Base-by-base conservation (phyloP, 2,329 filamentous ascomycete genomes). In the Colletotrichum cordylinicola region DNA sequence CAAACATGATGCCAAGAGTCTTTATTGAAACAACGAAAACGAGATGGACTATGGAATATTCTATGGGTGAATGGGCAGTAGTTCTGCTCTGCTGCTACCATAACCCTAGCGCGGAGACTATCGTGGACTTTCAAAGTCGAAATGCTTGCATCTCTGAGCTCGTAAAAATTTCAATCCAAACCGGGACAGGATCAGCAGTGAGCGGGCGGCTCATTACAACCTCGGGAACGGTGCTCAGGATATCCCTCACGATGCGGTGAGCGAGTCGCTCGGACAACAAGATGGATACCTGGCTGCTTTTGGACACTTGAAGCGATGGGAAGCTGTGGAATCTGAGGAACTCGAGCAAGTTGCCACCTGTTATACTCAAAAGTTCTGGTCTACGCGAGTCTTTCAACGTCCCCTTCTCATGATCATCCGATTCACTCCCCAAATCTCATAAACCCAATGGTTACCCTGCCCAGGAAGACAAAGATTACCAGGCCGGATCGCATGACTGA, bases 381-480 rank as follows among this genome's bases (percentile, higher is more conserved):
- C 2, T 48, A 0, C 10, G 39, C 39, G 18, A 48, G 18, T 6
- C 4, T 13, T 48, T 21, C 43, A 12, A 48, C 6, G 2, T 13
- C n/a, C 6, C 0, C 43, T 48, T 21, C 43, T 21, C 43, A 48
- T 21, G n/a, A 48, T 13, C 43, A 48, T 48, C n/a, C 10, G 3
- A 12, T 8, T 48, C 2, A 4, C 43, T 48, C 12, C 43, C 43
- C 6, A 21, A 48, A 43, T 3, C n/a, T 4, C 43, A 13, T 0
- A 2, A 0, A 13, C 2, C 6, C 10, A 48, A 1, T 48, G 9
- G n/a, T 48, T 48, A 1, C 0, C 2, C 43, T 48, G 1, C 6
- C 43, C 43, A 13, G 43, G 10, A 48, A 21, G 1, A 3, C 3
- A 7, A 7, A 48, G n/a, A 48, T 48, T 48, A 3, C n/a, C n/a